A percentile compares a stretch with the other conserved stretches of the same genome.
Conservation (phyloP, 345 rosid species). For the Gossypium herbaceum region DNA sequence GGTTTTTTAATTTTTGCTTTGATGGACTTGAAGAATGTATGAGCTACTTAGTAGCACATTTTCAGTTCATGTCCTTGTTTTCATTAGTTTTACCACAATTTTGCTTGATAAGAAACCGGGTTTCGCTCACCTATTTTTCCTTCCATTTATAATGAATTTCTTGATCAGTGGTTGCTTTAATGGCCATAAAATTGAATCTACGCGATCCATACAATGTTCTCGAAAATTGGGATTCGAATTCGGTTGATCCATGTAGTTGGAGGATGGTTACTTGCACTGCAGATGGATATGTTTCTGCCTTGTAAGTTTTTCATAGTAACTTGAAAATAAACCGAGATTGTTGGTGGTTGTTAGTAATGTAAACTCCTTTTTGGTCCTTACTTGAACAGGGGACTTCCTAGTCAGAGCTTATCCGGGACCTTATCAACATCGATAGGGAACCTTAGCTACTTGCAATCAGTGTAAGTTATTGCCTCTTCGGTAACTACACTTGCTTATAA, state of each 20-base stretch:
- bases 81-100: neutral
- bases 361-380: neutral
- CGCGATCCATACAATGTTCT: slow-evolving; percentile 88
- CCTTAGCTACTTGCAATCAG: slow-evolving; percentile 75
- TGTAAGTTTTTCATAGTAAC: slow-evolving; percentile 55
- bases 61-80: neutral
- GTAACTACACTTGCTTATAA: neutral
- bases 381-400: slow-evolving; percentile 79
- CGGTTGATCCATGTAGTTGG: slow-evolving; percentile 99
- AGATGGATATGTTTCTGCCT: slow-evolving; percentile 80
- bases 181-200: slow-evolving; percentile 69
- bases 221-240: slow-evolving; percentile 92
- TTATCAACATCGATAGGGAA: slow-evolving; percentile 83
- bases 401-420: slow-evolving; percentile 35
- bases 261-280: slow-evolving; percentile 86
- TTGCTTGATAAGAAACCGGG: neutral
- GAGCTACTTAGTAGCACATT: neutral
- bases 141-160: slow-evolving; percentile 23
- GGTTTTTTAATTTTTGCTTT: neutral
- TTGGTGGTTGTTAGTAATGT: neutral
- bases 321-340: neutral
- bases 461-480: slow-evolving; percentile 48
- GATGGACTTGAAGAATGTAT: neutral
- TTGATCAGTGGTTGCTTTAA: slow-evolving; percentile 86
- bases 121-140: slow-evolving; percentile 7